Conservation (phyloP, 495 filamentous ascomycete genomes). For the Penicillium verhagenii region DNA sequence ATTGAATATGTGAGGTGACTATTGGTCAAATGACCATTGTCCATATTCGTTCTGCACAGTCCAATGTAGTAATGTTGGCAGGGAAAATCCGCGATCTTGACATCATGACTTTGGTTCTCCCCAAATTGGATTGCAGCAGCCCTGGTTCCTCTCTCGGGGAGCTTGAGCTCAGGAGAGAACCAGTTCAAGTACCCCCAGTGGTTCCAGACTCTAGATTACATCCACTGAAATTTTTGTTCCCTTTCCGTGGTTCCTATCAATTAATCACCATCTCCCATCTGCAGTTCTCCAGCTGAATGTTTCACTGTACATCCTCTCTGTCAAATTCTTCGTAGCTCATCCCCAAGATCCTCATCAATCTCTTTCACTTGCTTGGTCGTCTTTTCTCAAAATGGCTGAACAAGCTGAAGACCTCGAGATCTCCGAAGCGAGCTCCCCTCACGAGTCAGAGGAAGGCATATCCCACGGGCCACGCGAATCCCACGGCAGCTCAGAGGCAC, state of each 20-base stretch:
- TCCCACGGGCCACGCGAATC: slow-evolving; percentile 10
- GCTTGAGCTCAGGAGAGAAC: not conserved
- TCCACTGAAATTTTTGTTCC: not conserved
- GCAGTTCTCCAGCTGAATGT: too few relatives aligned
- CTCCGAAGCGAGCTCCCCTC: slow-evolving; percentile 12
- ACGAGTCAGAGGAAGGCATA: slow-evolving; percentile 13
- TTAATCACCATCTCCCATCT: too few relatives aligned
- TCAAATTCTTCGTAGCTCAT: not conserved
- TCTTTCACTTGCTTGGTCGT: not conserved
- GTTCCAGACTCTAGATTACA: too few relatives aligned
- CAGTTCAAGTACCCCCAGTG: too few relatives aligned
- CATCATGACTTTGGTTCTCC: slow-evolving; percentile 21
- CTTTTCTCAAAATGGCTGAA: slow-evolving; percentile 17
- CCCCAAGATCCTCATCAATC: not conserved
- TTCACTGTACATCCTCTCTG: too few relatives aligned
- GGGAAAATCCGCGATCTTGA: slow-evolving; percentile 16
- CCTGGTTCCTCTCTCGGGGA: not conserved
- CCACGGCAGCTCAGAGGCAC: slow-evolving; percentile 16
- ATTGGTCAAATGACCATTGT: not conserved
- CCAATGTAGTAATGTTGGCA: not conserved
- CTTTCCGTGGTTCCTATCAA: too few relatives aligned
- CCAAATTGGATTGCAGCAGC: slow-evolving; percentile 7
- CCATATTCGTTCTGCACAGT: not conserved
- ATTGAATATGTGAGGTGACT: not conserved
- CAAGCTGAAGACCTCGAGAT: slow-evolving; percentile 12